A percentile compares a stretch with the other conserved stretches of the same genome.
These are phyloP conservation scores for Trametes cubensis DNA, from an alignment of 768 basidiomycete species.

Conservation along the genomic window DNA sequence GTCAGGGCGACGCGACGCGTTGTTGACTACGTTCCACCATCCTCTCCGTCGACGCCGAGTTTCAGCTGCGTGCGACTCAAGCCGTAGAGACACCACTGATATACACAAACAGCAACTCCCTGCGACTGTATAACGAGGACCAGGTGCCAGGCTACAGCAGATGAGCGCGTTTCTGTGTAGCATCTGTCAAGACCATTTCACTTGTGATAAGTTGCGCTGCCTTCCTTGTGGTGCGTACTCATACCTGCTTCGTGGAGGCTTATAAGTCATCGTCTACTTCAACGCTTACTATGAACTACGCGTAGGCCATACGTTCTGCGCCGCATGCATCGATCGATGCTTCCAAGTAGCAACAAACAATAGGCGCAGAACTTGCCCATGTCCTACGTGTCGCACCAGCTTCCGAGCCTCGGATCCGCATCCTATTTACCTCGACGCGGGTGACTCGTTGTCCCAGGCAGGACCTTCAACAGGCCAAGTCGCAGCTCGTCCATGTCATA, in stretches of 20 bases:
- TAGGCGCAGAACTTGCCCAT: background rate
- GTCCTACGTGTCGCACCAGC: slow-evolving; percentile 8
- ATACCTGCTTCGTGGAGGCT: background rate
- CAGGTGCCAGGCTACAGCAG: no score
- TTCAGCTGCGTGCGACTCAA: background rate
- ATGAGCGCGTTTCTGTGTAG: slow-evolving; percentile 9
- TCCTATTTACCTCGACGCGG: slow-evolving; percentile 9
- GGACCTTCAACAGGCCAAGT: background rate
- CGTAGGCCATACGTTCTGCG: slow-evolving; percentile 14
- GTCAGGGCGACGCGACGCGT: background rate
- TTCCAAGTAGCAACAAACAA: background rate
- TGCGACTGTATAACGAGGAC: no score
- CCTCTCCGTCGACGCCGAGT: background rate
- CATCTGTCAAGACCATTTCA: slow-evolving; percentile 16
- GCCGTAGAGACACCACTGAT: no score
- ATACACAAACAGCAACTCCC: no score
- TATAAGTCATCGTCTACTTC: background rate
- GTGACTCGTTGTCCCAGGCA: background rate
- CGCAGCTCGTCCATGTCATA: slow-evolving; percentile 4
- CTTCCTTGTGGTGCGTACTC: slow-evolving; percentile 12
- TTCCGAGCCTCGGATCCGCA: slow-evolving; percentile 5
- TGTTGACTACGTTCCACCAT: background rate
- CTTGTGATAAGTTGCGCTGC: background rate
- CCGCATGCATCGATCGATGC: background rate
- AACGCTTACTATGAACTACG: background rate